These are phyloP conservation scores for Acer negundo DNA, from an alignment of 345 rosid species.

Conservation along the genomic window DNA sequence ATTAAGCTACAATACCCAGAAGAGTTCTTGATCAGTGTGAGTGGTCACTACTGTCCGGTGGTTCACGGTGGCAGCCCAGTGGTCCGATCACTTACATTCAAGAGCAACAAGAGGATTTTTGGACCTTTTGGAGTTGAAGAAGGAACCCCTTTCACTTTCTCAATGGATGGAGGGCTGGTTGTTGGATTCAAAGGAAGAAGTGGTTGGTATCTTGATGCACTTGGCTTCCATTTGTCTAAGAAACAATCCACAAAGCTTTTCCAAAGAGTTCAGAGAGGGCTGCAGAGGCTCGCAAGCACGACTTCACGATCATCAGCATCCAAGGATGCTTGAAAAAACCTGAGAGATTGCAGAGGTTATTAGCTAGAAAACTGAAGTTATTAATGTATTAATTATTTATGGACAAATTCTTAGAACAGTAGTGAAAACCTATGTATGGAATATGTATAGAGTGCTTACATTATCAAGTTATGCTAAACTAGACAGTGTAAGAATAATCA, in stretches of 20 bases:
- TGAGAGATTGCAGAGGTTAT: too few relatives aligned
- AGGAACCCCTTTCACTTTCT: constrained; percentile 70
- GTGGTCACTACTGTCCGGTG: constrained; percentile 60
- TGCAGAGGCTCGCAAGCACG: constrained; percentile 52
- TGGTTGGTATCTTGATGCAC: constrained; percentile 76
- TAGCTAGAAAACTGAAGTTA: too few relatives aligned
- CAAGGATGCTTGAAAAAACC: not conserved
- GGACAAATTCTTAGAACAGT: too few relatives aligned
- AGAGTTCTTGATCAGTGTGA: constrained; percentile 59
- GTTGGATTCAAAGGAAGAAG: constrained; percentile 69
- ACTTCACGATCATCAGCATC: constrained; percentile 4
- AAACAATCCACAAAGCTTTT: constrained; percentile 47
- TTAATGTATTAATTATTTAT: too few relatives aligned
- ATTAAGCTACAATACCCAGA: constrained; percentile 75
- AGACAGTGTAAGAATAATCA: not conserved
- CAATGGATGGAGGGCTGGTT: constrained; percentile 53
- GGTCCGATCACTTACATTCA: constrained; percentile 67
- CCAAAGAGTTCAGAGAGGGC: constrained; percentile 46
- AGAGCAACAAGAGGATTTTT: constrained; percentile 59
- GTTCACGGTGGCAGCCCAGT: constrained; percentile 61
- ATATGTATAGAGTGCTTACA: not conserved
- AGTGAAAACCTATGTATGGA: not conserved
- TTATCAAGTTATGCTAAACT: not conserved
- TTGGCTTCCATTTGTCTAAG: constrained; percentile 58
- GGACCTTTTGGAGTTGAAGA: constrained; percentile 75